A percentile compares a stretch with the other conserved stretches of the same genome.
Conservation (phyloP, 106 monocot genomes). For the Vanilla planifolia region DNA sequence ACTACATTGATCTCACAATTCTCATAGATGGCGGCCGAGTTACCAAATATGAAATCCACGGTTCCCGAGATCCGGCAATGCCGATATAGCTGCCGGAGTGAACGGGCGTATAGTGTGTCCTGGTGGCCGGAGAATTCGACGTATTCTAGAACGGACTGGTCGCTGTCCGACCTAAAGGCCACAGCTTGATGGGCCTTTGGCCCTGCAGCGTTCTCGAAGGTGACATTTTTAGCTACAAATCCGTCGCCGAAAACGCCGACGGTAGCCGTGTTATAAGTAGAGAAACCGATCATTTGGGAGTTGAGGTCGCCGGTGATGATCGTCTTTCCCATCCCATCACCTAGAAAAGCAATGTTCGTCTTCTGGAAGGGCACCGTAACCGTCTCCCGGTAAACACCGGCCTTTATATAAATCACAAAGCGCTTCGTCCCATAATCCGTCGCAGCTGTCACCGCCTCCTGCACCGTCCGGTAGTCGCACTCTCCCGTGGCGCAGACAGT, state of each 20-base stretch:
- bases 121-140: conserved; percentile 91
- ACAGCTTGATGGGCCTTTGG: conserved; percentile 82
- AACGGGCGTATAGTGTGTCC: conserved; percentile 85
- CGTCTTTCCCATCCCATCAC: conserved; percentile 77
- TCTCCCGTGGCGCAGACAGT: conserved; percentile 48
- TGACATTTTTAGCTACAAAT: conserved; percentile 66
- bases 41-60: conserved; percentile 85
- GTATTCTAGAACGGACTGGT: conserved; percentile 47
- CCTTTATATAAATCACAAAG: conserved; percentile 58
- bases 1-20: conserved; percentile 40
- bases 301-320: conserved; percentile 66
- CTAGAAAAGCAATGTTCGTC: conserved; percentile 63
- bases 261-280: conserved; percentile 89
- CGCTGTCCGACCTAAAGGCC: conserved; percentile 83
- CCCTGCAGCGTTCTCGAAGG: conserved; percentile 72
- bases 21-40: conserved; percentile 68
- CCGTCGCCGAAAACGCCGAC: conserved; percentile 67
- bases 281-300: conserved; percentile 53
- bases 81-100: conserved; percentile 71
- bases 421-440: conserved; percentile 34
- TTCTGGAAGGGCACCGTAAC: conserved; percentile 78
- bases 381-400: conserved; percentile 67
- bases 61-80: conserved; percentile 67
- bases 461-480: conserved; percentile 49
- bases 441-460: conserved; percentile 54